These are phyloP conservation scores for Seiridium cupressi DNA, from an alignment of 2,329 filamentous ascomycete genomes.

Conservation along the genomic window DNA sequence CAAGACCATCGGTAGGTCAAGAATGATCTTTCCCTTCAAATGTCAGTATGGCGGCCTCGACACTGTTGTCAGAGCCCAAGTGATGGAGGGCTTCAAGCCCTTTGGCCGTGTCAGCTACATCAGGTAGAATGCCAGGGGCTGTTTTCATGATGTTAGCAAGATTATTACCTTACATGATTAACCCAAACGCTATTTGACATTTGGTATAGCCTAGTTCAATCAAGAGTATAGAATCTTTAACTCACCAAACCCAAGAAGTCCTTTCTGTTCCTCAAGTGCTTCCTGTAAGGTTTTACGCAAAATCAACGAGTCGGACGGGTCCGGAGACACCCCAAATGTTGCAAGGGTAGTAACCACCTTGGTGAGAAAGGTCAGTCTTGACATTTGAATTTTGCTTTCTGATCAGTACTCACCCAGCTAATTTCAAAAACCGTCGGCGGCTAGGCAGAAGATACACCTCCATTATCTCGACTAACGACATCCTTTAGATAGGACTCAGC, in stretches of 20 bases:
- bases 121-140: background rate
- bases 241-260: background rate
- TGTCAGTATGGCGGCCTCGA: conserved; percentile 8
- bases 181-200: no score
- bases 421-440: background rate
- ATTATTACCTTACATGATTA: no score
- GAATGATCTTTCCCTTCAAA: conserved; percentile 27
- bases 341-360: no score
- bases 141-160: background rate
- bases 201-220: no score
- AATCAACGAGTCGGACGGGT: no score
- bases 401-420: background rate
- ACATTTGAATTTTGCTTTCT: background rate
- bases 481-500: background rate
- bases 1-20: conserved; percentile 20
- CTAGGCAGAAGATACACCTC: background rate
- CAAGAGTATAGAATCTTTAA: no score
- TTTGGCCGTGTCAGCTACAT: conserved; percentile 2
- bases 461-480: background rate
- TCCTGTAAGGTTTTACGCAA: background rate
- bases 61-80: background rate
- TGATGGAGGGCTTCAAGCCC: background rate
- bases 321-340: no score
- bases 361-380: no score
- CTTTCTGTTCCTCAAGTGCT: background rate